phyloP scores from a whole-genome alignment of 306 rosid genomes.

The Dalbergia cultrata region DNA sequence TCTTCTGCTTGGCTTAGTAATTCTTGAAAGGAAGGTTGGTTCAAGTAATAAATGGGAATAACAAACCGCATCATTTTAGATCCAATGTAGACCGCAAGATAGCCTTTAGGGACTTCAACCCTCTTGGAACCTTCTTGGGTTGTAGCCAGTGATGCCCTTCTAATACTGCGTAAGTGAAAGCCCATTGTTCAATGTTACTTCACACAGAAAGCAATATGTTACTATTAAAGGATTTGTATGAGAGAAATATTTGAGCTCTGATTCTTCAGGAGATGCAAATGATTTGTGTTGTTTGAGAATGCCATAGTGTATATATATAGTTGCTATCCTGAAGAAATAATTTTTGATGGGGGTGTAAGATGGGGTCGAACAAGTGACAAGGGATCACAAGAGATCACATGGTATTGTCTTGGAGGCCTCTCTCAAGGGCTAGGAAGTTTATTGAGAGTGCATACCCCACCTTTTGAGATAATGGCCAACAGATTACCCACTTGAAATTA shows the following conservation, averaged over 20 bases:
- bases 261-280: not conserved
- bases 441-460: not conserved
- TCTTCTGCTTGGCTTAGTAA: slow-evolving; percentile 41
- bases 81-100: slow-evolving; percentile 43
- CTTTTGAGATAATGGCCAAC: not conserved
- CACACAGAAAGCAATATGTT: too few relatives aligned
- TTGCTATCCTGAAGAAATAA: not conserved
- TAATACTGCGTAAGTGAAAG: slow-evolving; percentile 17
- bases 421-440: not conserved
- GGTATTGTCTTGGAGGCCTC: slow-evolving; percentile 25
- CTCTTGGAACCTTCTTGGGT: slow-evolving; percentile 31
- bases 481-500: not conserved
- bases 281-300: slow-evolving; percentile 11
- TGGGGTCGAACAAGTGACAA: not conserved
- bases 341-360: not conserved
- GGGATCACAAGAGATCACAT: not conserved
- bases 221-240: not conserved
- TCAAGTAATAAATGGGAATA: slow-evolving; percentile 38
- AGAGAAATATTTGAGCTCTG: not conserved
- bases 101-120: slow-evolving; percentile 54
- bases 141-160: slow-evolving; percentile 26
- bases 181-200: slow-evolving; percentile 14
- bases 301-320: not conserved
- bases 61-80: slow-evolving; percentile 23
- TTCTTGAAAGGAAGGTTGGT: slow-evolving; percentile 46